Evolutionary conservation across 371 early-diverging fungal species (phyloP), one percentile per base, ranked within the genome.

Genomic region (Apophysomyces ossiformis): DNA sequence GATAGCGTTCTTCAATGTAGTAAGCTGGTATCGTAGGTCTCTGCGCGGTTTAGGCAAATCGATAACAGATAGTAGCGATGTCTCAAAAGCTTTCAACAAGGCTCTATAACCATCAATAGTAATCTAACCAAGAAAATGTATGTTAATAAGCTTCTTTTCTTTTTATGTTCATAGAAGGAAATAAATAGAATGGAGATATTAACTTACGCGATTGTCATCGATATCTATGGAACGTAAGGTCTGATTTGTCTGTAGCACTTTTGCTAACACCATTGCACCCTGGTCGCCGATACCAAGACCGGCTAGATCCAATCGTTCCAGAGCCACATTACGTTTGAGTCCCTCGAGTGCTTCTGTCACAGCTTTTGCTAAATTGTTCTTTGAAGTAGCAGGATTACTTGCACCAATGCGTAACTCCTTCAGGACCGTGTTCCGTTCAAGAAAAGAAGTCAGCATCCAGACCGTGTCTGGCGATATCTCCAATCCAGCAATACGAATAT

Each of bases 81-180:
- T 7, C 38, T 69, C 61, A 43, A 75, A 63, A 1, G 71, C 68
- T 8, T 71, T 69, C 13, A 57, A 45, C 5, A 81, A 41, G 6
- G 58, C 68, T 21, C 75, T 69, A 50, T 67, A 81, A 12, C 82
- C 82, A 35, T 76, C 75, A 50, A 81, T 77, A 0, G 79, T 70
- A 13, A 73, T 74, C 81, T 80, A 67, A 16, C 32, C 26, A 57
- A 12, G 21, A 21, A 21, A 1, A 21, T 1, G 32, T 26, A 26
- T 26, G 32, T 26, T 26, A 26, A 3, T 60, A 37, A 7, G 37
- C 60, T 37, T 37, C 32, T 37, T 26, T 37, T 21, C 12, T 13
- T 37, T 37, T 47, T 37, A 5, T 5, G 37, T 8, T 9, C 9
- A 37, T 8, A 44, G 37, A 56, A 41, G 39, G 18, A 58, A 26